A percentile compares a stretch with the other conserved stretches of the same genome.
Evolutionary conservation across 1,139 yeast species (phyloP).

Genomic region (Candida pseudoviswanathii): DNA sequence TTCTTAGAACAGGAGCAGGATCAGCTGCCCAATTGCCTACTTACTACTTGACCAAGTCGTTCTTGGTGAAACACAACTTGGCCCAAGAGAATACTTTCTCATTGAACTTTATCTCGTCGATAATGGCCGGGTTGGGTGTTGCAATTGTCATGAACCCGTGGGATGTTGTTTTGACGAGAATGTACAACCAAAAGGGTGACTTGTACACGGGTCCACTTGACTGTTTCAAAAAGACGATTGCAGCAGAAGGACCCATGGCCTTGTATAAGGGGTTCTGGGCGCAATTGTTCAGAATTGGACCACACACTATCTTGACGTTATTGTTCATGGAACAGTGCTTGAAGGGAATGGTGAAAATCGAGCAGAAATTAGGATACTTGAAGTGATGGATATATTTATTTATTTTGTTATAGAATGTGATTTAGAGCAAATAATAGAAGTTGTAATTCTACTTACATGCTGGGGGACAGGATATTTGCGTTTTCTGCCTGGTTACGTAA

Average conservation of each 20-base stretch:
- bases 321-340: conserved; percentile 96
- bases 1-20: conserved; percentile 92
- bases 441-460: too few relatives aligned
- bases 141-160: conserved; percentile 96
- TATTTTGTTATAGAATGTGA: conserved; percentile 1
- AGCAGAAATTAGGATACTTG: conserved; percentile 13
- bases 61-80: conserved; percentile 50
- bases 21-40: conserved; percentile 96
- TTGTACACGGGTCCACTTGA: conserved; percentile 86
- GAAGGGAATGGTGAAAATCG: conserved; percentile 48
- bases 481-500: too few relatives aligned
- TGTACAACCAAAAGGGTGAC: conserved; percentile 91
- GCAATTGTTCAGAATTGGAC: conserved; percentile 88
- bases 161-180: conserved; percentile 92
- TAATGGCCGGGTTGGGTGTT: conserved; percentile 87
- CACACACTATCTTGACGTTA: conserved; percentile 88
- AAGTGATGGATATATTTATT: conserved; percentile 1
- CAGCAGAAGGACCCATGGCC: conserved; percentile 82
- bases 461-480: too few relatives aligned
- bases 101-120: conserved; percentile 73
- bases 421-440: not conserved
- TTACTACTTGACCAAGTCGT: conserved; percentile 74
- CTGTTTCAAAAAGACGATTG: conserved; percentile 80
- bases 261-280: conserved; percentile 95
- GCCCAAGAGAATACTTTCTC: conserved; percentile 64